Base-by-base conservation (phyloP, 2,329 filamentous ascomycete genomes). In the Gliomastix tumulicola region DNA sequence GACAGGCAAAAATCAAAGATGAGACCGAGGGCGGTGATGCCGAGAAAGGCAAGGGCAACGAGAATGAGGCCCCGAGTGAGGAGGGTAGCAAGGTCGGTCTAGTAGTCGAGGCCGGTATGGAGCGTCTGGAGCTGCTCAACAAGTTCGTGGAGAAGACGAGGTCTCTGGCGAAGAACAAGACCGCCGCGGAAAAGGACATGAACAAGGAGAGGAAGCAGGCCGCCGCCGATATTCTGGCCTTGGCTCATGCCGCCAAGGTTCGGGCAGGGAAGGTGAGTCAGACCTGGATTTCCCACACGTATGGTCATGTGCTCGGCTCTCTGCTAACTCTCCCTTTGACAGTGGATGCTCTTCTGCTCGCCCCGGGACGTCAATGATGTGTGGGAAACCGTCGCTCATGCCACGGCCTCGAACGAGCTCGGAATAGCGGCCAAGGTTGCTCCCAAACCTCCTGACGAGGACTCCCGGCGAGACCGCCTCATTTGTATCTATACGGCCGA, bases 401-500 rank as follows among this genome's bases (percentile, higher is more conserved):
- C 76, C 3, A 84, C 84, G 0, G 73, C 75, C 11, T 71, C 76
- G 21, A 80, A 82, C 41, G 71, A 83, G 44, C 70, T 94, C 3
- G 88, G 88, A 0, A 72, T 78, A 27, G 71, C 65, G 2, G 83
- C 86, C 9, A 94, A 92, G 59, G 82, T 89, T 11, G 56, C 80
- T 2, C 76, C 83, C 2, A 62, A 66, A 32, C 55, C 71, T 9
- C 62, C 59, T 6, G 56, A 57, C 2, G 58, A 63, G n/a, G 51
- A 60, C 32, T 40, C 42, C 6, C 49, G 59, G 18, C 66, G 58
- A 30, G 58, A 63, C 16, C 69, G 78, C 16, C 59, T 92, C 30
- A 77, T 94, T 19, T 89, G 84, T 45, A 66, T 94, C 7, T 94
- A 94, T 56, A 94, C 86, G 6, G 63, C 66, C 30, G 78, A 94